Evolutionary conservation across 139 green algal species (phyloP).

Genomic region (Coccomyxa sp.): DNA sequence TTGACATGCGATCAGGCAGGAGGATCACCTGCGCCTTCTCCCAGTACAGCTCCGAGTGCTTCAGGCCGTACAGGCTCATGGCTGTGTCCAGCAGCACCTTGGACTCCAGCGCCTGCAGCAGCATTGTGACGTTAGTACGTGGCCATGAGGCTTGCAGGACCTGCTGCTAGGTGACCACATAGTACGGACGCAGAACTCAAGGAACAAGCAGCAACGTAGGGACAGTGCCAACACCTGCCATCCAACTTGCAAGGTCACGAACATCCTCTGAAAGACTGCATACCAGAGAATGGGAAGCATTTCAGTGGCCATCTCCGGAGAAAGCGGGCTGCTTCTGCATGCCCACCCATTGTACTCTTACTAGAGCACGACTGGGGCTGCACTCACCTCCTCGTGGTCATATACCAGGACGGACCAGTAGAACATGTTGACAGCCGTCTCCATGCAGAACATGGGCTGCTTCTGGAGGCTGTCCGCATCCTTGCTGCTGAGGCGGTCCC

Average conservation of each 20-base stretch:
- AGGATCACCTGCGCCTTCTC: conserved; percentile 11
- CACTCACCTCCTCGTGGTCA: conserved; percentile 13
- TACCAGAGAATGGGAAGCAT: not conserved
- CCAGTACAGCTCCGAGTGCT: conserved; percentile 17
- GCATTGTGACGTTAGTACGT: not conserved
- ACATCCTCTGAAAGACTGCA: not conserved
- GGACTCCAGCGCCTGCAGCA: conserved; percentile 1
- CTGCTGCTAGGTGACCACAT: not conserved
- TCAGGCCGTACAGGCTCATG: conserved; percentile 14
- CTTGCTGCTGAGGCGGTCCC: not conserved
- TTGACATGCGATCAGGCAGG: not conserved
- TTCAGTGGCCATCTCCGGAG: not conserved
- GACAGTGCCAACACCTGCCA: not conserved
- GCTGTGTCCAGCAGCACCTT: conserved; percentile 15
- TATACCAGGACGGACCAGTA: conserved; percentile 27
- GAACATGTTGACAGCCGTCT: conserved; percentile 19
- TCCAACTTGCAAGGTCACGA: not conserved
- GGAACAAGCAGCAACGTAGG: not conserved
- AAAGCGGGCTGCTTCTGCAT: not conserved
- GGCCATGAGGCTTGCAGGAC: not conserved
- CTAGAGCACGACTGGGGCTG: not conserved
- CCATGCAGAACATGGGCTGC: conserved; percentile 29
- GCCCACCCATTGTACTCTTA: not conserved
- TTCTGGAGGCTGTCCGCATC: not conserved
- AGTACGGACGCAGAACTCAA: not conserved